Base-by-base conservation (phyloP, 805 yeast species). In the Myxozyma lipomycoides region DNA sequence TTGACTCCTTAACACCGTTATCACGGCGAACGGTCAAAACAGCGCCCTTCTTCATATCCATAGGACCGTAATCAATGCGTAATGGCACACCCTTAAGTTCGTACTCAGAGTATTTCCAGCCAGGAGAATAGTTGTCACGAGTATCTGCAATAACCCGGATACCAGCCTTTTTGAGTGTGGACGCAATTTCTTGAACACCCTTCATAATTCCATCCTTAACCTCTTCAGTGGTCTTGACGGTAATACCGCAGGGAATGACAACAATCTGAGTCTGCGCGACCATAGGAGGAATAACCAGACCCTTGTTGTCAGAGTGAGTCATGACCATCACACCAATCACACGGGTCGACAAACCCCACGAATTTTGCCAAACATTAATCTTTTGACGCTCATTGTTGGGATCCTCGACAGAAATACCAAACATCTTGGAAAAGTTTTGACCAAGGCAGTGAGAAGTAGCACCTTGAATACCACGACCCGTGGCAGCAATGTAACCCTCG, bases 391-490 rank as follows among this genome's bases (percentile, higher is more conserved):
- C 85, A 40, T 46, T 46, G 26, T 49, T 44, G 61, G 99, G 99
- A 70, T 88, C 86, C 74, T 93, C 98, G 45, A 95, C 98, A 36
- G 84, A 74, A 61, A 93, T 88, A 74, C 87, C 84, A 74, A 93
- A 93, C 99, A 93, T 93, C 75, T 90, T 91, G 61, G 98, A 90
- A 77, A 93, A 93, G 79, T 93, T 93, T 72, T 88, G 95, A 62
- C 99, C 99, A 69, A 93, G 77, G 69, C 90, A 93, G 75, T 93
- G 99, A 35, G 97, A 89, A 34, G 99, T 93, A 55, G 91, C 99
- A 72, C 98, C 98, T 75, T 93, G 99, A 63, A 93, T 93, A 78
- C 98, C 99, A 77, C 99, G 86, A 64, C 99, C 99, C 49, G 98
- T 93, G 56, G 96, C 86, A 62, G 96, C 95, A 63, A 93, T 88